phyloP scores from a whole-genome alignment of 208 protist species.

The Sergeia podlipaevii region DNA sequence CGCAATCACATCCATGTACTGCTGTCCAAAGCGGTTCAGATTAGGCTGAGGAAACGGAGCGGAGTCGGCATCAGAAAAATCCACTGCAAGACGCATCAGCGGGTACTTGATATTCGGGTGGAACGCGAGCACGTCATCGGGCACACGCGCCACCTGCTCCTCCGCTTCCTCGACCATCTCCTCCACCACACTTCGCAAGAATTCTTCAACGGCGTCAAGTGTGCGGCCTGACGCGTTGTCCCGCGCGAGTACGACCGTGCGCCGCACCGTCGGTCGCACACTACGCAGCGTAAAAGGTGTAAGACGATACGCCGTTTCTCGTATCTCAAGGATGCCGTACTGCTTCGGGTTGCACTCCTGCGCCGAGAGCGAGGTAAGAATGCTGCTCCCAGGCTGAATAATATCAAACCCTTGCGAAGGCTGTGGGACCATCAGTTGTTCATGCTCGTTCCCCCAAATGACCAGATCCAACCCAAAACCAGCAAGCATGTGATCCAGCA shows the following conservation, averaged over 20 bases:
- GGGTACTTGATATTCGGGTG: conserved; percentile 83
- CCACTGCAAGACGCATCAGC: conserved; percentile 78
- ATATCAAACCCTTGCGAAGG: conserved; percentile 89
- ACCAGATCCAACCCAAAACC: conserved; percentile 95
- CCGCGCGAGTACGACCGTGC: conserved; percentile 72
- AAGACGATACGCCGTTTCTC: conserved; percentile 78
- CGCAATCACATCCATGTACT: conserved; percentile 86
- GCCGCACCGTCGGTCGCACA: conserved; percentile 92
- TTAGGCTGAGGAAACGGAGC: conserved; percentile 84
- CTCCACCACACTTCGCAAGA: conserved; percentile 61
- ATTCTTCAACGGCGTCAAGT: conserved; percentile 83
- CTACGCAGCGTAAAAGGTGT: conserved; percentile 86
- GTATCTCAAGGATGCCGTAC: conserved; percentile 85
- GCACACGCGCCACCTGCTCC: conserved; percentile 56
- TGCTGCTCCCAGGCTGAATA: conserved; percentile 96
- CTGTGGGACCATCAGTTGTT: conserved; percentile 94
- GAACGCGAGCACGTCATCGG: conserved; percentile 70
- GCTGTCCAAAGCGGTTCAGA: conserved; percentile 85
- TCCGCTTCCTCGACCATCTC: conserved; percentile 83
- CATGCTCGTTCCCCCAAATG: conserved; percentile 99
- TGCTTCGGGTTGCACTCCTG: conserved; percentile 96
- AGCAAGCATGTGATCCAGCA: conserved; percentile 92
- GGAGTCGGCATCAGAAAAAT: conserved; percentile 70
- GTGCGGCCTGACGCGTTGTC: conserved; percentile 55
- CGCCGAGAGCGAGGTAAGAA: conserved; percentile 93